These are phyloP conservation scores for Austropuccinia psidii DNA, from an alignment of 1,284 basidiomycete genomes.

Conservation along the genomic window DNA sequence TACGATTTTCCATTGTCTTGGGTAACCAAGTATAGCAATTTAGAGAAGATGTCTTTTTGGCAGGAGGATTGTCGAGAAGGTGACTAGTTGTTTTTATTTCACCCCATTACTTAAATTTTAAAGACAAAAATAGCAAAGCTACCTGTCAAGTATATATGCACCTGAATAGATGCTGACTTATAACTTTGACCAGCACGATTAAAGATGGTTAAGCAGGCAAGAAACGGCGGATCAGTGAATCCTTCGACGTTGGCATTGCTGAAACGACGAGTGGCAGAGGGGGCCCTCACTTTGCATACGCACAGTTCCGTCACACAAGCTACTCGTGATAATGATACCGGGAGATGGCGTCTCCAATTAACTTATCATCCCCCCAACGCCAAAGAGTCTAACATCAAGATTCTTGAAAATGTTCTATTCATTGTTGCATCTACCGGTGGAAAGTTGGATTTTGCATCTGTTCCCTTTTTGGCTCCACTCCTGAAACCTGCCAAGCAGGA, in stretches of 20 bases:
- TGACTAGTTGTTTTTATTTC: neutral
- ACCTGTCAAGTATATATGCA: too few species aligned
- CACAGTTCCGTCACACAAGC: conserved; percentile 24
- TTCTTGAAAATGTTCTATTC: conserved; percentile 12
- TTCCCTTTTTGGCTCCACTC: conserved; percentile 23
- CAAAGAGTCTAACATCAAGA: neutral
- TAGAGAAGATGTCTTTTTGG: conserved; percentile 36
- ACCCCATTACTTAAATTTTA: neutral
- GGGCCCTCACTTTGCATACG: conserved; percentile 9
- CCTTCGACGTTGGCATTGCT: conserved; percentile 25
- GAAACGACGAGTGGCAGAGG: conserved; percentile 27
- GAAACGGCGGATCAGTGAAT: conserved; percentile 36
- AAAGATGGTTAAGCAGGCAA: conserved; percentile 24
- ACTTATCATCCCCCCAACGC: neutral
- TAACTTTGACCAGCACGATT: conserved; percentile 5
- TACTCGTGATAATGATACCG: conserved; percentile 16
- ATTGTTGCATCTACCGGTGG: conserved; percentile 29
- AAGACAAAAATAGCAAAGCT: too few species aligned
- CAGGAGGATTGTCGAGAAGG: conserved; percentile 35
- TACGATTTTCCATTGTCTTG: conserved; percentile 37
- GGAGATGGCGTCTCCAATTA: conserved; percentile 20
- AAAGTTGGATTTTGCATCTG: conserved; percentile 25
- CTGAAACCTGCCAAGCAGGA: neutral
- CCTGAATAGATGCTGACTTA: too few species aligned
- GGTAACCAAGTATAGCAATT: conserved; percentile 34